Base-by-base conservation (phyloP, 495 filamentous ascomycete species). In the Penicillium bovifimosum region DNA sequence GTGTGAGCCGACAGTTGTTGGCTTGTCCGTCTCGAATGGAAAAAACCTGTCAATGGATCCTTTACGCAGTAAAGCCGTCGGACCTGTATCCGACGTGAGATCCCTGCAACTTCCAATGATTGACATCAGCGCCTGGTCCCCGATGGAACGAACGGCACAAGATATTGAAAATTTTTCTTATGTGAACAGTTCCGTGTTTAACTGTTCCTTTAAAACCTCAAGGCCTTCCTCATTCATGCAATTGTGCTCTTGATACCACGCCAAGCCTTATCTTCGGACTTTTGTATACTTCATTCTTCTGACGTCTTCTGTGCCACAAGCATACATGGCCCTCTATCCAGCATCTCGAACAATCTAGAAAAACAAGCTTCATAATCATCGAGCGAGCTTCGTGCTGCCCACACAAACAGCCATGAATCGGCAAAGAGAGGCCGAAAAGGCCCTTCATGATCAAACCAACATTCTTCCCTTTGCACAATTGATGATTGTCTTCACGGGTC, bases 381-480 rank as follows among this genome's bases (percentile, higher is more conserved):
- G 24, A 29, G 24, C 47, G n/a, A 35, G 24, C 31, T 43, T 52
- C 8, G 18, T 8, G 20, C n/a, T 8, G 6, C 14, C 24, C 24
- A 54, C 38, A 31, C 35, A 14, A 39, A 18, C 27, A 49, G 32
- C 16, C 8, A 75, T 75, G 71, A 63, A 69, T 52, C 68, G 67
- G 35, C 72, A 75, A 57, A 51, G 62, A 51, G 66, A 54, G 24
- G 72, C 73, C 40, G 73, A 76, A 54, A 73, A 75, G 62, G 64
- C 68, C 11, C 52, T 76, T 44, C 71, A 76, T 33, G 72, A 76
- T 38, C 72, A 84, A 50, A 81, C 76, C 9, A 83, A 85, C 41
- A 75, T 85, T 16, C 70, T 86, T 0, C 80, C 80, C 0, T 76
- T 75, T 35, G 66, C 62, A 0, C 70, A 80, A 53, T 66, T 86